Percentiles rank a stretch among this genome's conserved stretches.
phyloP scores from a whole-genome alignment of 177 flowering plant species.

The Tripterygium wilfordii region DNA sequence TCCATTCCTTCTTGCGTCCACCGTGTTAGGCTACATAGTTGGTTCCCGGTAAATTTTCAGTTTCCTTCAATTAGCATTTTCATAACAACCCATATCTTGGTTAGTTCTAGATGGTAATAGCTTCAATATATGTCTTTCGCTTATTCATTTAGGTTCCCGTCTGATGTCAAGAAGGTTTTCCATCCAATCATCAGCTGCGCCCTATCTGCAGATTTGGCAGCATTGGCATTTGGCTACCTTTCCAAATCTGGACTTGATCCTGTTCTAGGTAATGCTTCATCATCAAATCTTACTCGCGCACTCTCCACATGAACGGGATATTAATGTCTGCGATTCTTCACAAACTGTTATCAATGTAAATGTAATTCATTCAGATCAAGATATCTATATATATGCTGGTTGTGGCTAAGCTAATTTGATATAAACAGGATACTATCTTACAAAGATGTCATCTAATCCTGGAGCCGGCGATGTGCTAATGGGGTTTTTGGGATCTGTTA shows the following conservation, averaged over 20 bases:
- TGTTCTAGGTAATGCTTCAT: constrained; percentile 57
- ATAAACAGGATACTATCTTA: constrained; percentile 78
- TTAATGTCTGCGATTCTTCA: too few relatives aligned
- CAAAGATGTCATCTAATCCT: constrained; percentile 79
- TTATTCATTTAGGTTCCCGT: constrained; percentile 54
- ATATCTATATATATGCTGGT: neutral
- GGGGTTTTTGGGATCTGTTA: constrained; percentile 96
- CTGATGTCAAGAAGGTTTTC: constrained; percentile 64
- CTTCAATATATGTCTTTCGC: neutral
- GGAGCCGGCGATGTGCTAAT: constrained; percentile 96
- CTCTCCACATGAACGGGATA: too few relatives aligned
- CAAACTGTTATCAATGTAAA: too few relatives aligned
- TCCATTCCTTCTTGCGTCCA: constrained; percentile 88
- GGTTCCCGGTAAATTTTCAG: constrained; percentile 67
- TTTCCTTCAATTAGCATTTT: neutral
- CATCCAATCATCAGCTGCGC: constrained; percentile 95
- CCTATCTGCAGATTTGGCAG: constrained; percentile 77
- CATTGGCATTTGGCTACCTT: constrained; percentile 69
- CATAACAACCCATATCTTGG: neutral
- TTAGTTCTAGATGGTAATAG: neutral
- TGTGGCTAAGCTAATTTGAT: neutral
- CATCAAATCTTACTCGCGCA: too few relatives aligned
- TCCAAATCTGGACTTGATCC: constrained; percentile 71
- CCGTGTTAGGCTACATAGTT: constrained; percentile 83
- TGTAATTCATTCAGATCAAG: too few relatives aligned